Base-by-base conservation (phyloP, 2,329 filamentous ascomycete species). In the Cordyceps militaris region DNA sequence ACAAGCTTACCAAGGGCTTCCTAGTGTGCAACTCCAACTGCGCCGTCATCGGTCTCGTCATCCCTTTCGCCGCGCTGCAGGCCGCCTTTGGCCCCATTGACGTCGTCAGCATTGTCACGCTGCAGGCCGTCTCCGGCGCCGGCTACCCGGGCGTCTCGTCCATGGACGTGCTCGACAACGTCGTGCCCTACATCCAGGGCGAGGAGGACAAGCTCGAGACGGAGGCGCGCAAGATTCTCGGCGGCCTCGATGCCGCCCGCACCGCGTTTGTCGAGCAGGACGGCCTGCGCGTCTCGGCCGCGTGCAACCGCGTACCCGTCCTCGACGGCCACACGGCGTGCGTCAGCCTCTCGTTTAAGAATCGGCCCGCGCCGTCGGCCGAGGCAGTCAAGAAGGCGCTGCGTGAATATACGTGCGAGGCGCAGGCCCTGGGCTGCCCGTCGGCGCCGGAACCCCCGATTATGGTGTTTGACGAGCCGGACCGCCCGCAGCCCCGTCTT, bases 11-110 rank as follows among this genome's bases (percentile, higher is more conserved):
- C 61, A 91, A 89, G 74, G 94, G 94, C 24, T 96, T 97, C 77
- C 77, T 97, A 38, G 91, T 97, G 60, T 97, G 93, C 82, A 97
- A 97, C 78, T 96, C 91, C 63, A 97, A 97, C 77, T 99, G 94
- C 76, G 93, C 93, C 58, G 93, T 97, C 68, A 96, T 97, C 66
- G 93, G 93, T 49, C 84, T 97, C 59, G 93, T 97, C 61, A 95
- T 96, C 62, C 94, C 94, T 24, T 93, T 97, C 69, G 91, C 91
- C 11, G 93, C 93, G 16, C 83, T 97, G 36, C 89, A 96, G 72
- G 83, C 86, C 54, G 85, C 83, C 66, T 96, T 97, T 67, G 94
- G 93, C 46, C 85, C 87, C 66, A 88, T 96, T 64, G 87, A 89
- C 61, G 72, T 75, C 65, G 84, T 85, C 65, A 84, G 79, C 64